These are phyloP conservation scores for Pythium folliculosum DNA, from an alignment of 352 stramenopile species.

Conservation along the genomic window DNA sequence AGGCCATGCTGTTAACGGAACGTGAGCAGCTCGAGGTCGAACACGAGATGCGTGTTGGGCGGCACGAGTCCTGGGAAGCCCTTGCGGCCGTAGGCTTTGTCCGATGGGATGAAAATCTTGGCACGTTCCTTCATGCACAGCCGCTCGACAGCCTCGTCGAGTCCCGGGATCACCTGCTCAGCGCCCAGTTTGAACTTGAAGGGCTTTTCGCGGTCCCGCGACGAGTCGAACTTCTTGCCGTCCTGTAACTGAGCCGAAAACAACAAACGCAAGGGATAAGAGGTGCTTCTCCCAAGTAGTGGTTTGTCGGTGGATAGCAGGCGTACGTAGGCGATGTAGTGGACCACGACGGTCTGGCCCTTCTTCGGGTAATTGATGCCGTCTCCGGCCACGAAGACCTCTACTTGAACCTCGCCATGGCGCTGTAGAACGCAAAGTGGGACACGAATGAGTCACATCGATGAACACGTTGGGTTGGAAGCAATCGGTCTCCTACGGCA, in stretches of 20 bases:
- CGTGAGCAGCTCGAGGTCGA: constrained; percentile 91
- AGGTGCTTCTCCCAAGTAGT: too few species aligned
- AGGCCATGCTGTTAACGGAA: constrained; percentile 46
- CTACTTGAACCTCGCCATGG: constrained; percentile 77
- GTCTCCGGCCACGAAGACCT: constrained; percentile 90
- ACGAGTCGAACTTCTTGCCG: constrained; percentile 78
- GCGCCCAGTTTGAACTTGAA: constrained; percentile 90
- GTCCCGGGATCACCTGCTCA: constrained; percentile 87
- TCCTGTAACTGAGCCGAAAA: constrained; percentile 50
- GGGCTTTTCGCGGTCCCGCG: constrained; percentile 75
- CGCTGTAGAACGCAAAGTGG: constrained; percentile 37
- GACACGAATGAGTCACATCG: background rate
- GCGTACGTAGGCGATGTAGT: constrained; percentile 88
- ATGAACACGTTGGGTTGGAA: too few species aligned
- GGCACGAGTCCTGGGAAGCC: constrained; percentile 88
- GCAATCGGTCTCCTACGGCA: constrained; percentile 30
- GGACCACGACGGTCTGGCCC: constrained; percentile 83
- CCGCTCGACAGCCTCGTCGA: constrained; percentile 82
- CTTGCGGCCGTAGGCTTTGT: constrained; percentile 86
- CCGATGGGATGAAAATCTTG: constrained; percentile 85
- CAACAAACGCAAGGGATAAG: too few species aligned
- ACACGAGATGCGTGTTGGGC: constrained; percentile 91
- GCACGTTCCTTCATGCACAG: constrained; percentile 86
- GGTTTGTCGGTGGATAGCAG: too few species aligned
- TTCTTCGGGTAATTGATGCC: constrained; percentile 90